These are phyloP conservation scores for Metschnikowia dekortorum DNA, from an alignment of 805 yeast genomes.

Conservation along the genomic window DNA sequence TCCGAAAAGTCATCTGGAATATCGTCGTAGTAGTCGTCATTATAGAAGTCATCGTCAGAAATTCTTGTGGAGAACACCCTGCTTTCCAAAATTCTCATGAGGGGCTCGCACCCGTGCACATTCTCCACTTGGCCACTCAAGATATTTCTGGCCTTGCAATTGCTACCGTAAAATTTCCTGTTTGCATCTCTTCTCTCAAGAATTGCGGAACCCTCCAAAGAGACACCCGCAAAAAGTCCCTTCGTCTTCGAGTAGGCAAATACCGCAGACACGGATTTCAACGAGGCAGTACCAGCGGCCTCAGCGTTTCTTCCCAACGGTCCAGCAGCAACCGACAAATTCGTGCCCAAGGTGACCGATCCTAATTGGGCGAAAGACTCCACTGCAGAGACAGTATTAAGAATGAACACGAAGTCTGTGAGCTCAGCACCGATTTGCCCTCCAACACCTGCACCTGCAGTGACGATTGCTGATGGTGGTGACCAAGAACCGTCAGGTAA, in stretches of 20 bases:
- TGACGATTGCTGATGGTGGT: slow-evolving; percentile 90
- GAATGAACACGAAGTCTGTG: slow-evolving; percentile 92
- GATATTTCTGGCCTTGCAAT: slow-evolving; percentile 83
- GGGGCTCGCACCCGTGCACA: slow-evolving; percentile 85
- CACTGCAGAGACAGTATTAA: slow-evolving; percentile 84
- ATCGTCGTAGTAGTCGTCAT: slow-evolving; percentile 65
- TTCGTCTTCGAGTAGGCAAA: slow-evolving; percentile 93
- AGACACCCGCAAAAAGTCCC: slow-evolving; percentile 96
- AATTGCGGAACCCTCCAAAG: slow-evolving; percentile 92
- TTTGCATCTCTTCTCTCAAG: slow-evolving; percentile 98
- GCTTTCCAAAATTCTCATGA: slow-evolving; percentile 80
- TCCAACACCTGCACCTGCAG: slow-evolving; percentile 99
- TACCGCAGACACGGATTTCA: slow-evolving; percentile 82
- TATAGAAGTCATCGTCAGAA: slow-evolving; percentile 48
- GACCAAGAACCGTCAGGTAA: slow-evolving; percentile 96
- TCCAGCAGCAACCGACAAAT: slow-evolving; percentile 93
- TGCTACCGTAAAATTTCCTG: slow-evolving; percentile 86
- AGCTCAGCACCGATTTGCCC: slow-evolving; percentile 96
- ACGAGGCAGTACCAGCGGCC: slow-evolving; percentile 92
- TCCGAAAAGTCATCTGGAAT: slow-evolving; percentile 66
- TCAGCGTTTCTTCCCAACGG: slow-evolving; percentile 97
- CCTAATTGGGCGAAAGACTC: slow-evolving; percentile 92
- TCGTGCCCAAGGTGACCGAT: slow-evolving; percentile 91
- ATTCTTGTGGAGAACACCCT: slow-evolving; percentile 66
- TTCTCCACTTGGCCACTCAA: slow-evolving; percentile 85